Evolutionary conservation across 148 eudicot genomes (phyloP).

Genomic region (Camellia lanceoleosa): DNA sequence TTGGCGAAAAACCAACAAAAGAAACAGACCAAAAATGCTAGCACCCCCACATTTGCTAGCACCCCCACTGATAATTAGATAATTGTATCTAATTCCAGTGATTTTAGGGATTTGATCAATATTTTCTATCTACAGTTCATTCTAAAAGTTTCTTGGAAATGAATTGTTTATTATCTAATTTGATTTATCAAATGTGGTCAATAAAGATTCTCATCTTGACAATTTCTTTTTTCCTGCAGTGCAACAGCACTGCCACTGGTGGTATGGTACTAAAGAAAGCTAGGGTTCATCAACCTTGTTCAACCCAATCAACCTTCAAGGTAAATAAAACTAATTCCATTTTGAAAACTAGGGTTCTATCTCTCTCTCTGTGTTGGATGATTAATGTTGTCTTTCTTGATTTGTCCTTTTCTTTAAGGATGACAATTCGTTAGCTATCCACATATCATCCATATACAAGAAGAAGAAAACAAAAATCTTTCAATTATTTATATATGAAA

Average conservation of each 20-base stretch:
- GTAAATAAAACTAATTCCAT: conserved; percentile 20
- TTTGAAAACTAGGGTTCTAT: background rate
- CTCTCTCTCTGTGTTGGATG: conserved; percentile 29
- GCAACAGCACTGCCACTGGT: conserved; percentile 58
- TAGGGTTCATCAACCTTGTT: conserved; percentile 64
- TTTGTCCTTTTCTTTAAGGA: conserved; percentile 43
- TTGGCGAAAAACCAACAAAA: too few relatives aligned
- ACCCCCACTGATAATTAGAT: too few relatives aligned
- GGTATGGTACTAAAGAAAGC: conserved; percentile 62
- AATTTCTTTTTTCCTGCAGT: conserved; percentile 31
- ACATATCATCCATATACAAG: conserved; percentile 23
- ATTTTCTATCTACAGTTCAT: too few relatives aligned
- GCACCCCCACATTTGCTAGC: too few relatives aligned
- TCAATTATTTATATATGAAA: background rate
- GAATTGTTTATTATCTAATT: background rate
- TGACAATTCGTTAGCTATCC: conserved; percentile 41
- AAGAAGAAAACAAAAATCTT: background rate
- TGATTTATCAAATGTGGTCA: conserved; percentile 8
- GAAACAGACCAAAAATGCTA: too few relatives aligned
- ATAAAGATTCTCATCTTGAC: conserved; percentile 9
- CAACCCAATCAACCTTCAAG: conserved; percentile 72
- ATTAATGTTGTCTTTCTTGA: conserved; percentile 57
- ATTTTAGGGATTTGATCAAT: too few relatives aligned
- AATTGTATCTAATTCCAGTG: too few relatives aligned
- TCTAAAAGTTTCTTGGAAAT: background rate